Base-by-base conservation (phyloP, 805 yeast genomes). In the Kazachstania africana region DNA sequence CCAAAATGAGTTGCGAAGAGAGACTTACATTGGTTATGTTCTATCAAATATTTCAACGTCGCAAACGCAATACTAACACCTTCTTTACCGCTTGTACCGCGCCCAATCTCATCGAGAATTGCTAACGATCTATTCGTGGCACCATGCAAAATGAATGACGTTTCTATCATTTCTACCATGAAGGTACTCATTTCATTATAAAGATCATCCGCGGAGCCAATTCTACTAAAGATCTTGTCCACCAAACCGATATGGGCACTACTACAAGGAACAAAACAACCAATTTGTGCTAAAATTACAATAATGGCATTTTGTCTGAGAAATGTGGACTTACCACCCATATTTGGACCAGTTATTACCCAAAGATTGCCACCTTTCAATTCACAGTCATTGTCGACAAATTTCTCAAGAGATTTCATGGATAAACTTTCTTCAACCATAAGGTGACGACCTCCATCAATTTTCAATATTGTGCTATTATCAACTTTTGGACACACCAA, bases 1-100 rank as follows among this genome's bases (percentile, higher is more conserved):
- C 78, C 83, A 55, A 75, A 85, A 61, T 85, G 95, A 0, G 95
- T 85, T 1, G 95, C 95, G 63, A 85, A 85, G n/a, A 85, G 57
- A 0, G 87, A 66, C 16, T 88, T 65, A 44, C 91, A 77, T 42
- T 68, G 62, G 40, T 76, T 80, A 4, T 51, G 50, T 14, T 58
- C 52, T 10, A 71, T 42, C 33, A 85, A 55, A 45, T 75, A 70
- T 24, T 68, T 53, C 29, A 85, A 53, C 0, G 87, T 67, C 0
- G 93, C 87, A 59, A 64, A 82, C 1, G 95, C 94, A 33, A 85
- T 75, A 1, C 94, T 79, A 4, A 80, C 62, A 1, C 95, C 95
- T 56, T 85, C 95, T 31, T 62, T 63, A 0, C 83, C 77, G 34
- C 93, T 78, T 0, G 95, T 85, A 0, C 95, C 95, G 33, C 95